phyloP scores from a whole-genome alignment of 2,329 filamentous ascomycete species.

The Hyphodiscus sp. region DNA sequence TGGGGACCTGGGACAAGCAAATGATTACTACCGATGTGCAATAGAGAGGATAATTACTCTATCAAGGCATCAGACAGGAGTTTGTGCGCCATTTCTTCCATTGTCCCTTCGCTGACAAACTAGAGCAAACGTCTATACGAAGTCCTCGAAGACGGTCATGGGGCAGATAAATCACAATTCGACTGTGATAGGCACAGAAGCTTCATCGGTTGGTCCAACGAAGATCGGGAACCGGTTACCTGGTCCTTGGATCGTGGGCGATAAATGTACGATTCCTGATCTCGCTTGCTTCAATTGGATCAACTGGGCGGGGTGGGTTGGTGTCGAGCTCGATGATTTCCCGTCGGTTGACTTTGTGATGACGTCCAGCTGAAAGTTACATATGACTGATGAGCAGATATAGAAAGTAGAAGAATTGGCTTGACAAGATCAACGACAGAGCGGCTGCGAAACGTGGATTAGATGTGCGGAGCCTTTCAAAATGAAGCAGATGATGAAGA shows the following conservation, averaged over 20 bases:
- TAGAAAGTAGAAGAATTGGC: constrained; percentile 53
- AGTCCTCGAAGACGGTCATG: constrained; percentile 38
- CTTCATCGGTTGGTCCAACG: background rate
- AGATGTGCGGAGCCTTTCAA: constrained; percentile 57
- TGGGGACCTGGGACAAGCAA: constrained; percentile 37
- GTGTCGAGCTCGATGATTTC: constrained; percentile 28
- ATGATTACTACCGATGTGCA: constrained; percentile 76
- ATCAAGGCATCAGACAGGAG: constrained; percentile 69
- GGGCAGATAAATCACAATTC: constrained; percentile 9
- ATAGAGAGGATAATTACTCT: constrained; percentile 75
- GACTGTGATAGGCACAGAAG: constrained; percentile 8
- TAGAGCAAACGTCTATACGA: constrained; percentile 36
- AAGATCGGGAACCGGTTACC: constrained; percentile 4
- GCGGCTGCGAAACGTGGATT: constrained; percentile 67
- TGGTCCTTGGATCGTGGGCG: constrained; percentile 41
- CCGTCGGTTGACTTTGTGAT: constrained; percentile 32
- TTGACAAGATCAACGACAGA: constrained; percentile 59
- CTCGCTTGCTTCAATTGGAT: constrained; percentile 52
- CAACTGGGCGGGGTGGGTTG: constrained; percentile 36
- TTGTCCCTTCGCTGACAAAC: too few species aligned
- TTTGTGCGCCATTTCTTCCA: too few species aligned
- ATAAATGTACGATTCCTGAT: constrained; percentile 65
- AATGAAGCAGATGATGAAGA: constrained; percentile 38
- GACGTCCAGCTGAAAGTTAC: too few species aligned
- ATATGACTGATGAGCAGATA: too few species aligned